Conservation (phyloP, 768 basidiomycete species). For the Leucosporidium yakuticum region DNA sequence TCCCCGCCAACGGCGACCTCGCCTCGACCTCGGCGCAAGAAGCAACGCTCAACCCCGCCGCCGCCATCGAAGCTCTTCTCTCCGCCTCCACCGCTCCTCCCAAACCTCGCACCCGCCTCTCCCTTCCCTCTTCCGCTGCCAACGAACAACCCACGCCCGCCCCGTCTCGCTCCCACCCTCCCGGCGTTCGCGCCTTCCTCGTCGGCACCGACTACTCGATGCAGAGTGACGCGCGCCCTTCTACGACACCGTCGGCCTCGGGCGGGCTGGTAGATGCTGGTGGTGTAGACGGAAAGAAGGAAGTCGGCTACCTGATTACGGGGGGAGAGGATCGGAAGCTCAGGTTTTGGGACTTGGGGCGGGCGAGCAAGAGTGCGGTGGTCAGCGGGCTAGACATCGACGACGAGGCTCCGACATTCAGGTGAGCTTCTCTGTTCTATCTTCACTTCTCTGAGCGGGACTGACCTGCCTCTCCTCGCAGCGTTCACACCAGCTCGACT, state of each 20-base stretch:
- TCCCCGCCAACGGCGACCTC: slow-evolving; percentile 9
- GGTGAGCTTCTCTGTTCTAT: slow-evolving; percentile 45
- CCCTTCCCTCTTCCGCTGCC: not conserved
- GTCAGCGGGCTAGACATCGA: slow-evolving; percentile 74
- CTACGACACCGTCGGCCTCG: not conserved
- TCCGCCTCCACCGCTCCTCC: slow-evolving; percentile 6
- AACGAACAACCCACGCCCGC: not conserved
- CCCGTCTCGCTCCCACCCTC: slow-evolving; percentile 4
- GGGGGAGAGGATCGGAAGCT: slow-evolving; percentile 87
- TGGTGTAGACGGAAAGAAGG: not conserved
- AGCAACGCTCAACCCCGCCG: slow-evolving; percentile 24
- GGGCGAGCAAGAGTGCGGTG: slow-evolving; percentile 65
- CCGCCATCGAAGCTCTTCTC: slow-evolving; percentile 36
- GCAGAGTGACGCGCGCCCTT: slow-evolving; percentile 9
- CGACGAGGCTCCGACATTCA: slow-evolving; percentile 67
- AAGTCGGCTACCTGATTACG: slow-evolving; percentile 59
- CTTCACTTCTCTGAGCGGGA: not conserved
- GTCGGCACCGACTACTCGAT: slow-evolving; percentile 34
- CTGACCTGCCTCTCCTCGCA: slow-evolving; percentile 5
- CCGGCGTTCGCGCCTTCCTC: slow-evolving; percentile 19
- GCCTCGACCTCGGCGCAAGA: slow-evolving; percentile 14
- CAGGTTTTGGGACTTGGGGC: slow-evolving; percentile 77
- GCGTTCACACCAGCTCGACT: slow-evolving; percentile 40
- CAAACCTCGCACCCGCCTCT: not conserved
- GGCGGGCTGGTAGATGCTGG: not conserved